Base-by-base conservation (phyloP, 2,329 filamentous ascomycete species). In the Daldinia sp. region DNA sequence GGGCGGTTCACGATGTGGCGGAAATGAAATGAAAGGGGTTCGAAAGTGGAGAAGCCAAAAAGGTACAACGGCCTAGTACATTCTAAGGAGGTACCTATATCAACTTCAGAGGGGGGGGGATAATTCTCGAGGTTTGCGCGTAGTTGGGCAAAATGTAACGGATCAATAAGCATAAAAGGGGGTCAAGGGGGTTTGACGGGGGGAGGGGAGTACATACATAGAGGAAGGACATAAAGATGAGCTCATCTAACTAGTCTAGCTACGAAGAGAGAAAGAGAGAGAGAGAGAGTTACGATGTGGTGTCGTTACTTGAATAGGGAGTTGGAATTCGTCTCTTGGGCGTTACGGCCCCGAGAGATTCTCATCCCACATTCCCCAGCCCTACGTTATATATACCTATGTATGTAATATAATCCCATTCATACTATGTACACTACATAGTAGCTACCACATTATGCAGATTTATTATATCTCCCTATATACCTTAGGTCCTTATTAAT, bases 1-100 rank as follows among this genome's bases (percentile, higher is more conserved):
- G 10, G n/a, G n/a, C n/a, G n/a, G 45, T 19, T 19, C 19, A 30
- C n/a, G 17, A 32, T 32, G n/a, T n/a, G 45, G 32, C 45, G 45
- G 45, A 48, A 21, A 45, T 45, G 39, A 45, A 32, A 32, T 32
- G 30, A 32, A 37, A 57, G 57, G 52, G 57, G 49, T 11, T 49
- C 13, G 39, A 32, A 41, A 49, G 21, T 35, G 47, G 32, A 51
- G 35, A 35, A 62, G 30, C 15, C 13, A 25, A 52, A 43, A 27
- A 45, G 39, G 13, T 25, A 10, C 2, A 15, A 8, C 4, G n/a
- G n/a, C n/a, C n/a, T n/a, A n/a, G n/a, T n/a, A n/a, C n/a, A n/a
- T n/a, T 5, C 27, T 45, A 13, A 45, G 39, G 39, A 23, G 39
- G 21, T 10, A 13, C n/a, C n/a, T n/a, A n/a, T n/a, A n/a, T 3